These are phyloP conservation scores for Colletotrichum coccodes DNA, from an alignment of 2,329 filamentous ascomycete species.

Conservation along the genomic window DNA sequence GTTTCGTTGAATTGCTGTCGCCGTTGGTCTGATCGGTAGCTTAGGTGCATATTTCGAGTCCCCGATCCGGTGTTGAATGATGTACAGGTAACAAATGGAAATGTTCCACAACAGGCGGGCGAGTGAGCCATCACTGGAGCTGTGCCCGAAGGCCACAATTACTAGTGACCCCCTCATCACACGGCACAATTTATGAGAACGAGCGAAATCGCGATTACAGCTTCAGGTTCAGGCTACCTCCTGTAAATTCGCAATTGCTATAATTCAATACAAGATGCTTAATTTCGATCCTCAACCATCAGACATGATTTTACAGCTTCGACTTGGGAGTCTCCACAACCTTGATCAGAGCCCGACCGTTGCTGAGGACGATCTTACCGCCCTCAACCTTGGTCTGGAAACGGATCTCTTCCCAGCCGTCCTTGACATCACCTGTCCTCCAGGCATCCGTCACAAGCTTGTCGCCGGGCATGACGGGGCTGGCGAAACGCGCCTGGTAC, in stretches of 20 bases:
- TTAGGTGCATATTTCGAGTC: background rate
- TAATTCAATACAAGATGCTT: background rate
- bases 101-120: background rate
- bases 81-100: background rate
- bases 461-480: slow-evolving; percentile 84
- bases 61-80: background rate
- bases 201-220: background rate
- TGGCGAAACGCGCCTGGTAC: slow-evolving; percentile 89
- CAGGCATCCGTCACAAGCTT: slow-evolving; percentile 85
- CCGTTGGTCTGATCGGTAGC: background rate
- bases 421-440: slow-evolving; percentile 75
- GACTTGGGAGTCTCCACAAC: slow-evolving; percentile 64
- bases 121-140: slow-evolving; percentile 3
- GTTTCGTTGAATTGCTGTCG: slow-evolving; percentile 1
- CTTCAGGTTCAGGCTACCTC: no score
- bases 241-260: background rate
- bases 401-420: slow-evolving; percentile 81
- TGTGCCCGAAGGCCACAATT: slow-evolving; percentile 17
- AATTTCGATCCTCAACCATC: background rate
- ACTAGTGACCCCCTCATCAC: slow-evolving; percentile 5
- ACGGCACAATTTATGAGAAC: background rate
- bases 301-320: slow-evolving; percentile 64
- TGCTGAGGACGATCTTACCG: slow-evolving; percentile 87
- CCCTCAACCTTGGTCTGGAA: slow-evolving; percentile 83
- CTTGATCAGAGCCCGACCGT: slow-evolving; percentile 84